Base-by-base conservation (phyloP, 106 monocot genomes). In the Apostasia ramifera region DNA sequence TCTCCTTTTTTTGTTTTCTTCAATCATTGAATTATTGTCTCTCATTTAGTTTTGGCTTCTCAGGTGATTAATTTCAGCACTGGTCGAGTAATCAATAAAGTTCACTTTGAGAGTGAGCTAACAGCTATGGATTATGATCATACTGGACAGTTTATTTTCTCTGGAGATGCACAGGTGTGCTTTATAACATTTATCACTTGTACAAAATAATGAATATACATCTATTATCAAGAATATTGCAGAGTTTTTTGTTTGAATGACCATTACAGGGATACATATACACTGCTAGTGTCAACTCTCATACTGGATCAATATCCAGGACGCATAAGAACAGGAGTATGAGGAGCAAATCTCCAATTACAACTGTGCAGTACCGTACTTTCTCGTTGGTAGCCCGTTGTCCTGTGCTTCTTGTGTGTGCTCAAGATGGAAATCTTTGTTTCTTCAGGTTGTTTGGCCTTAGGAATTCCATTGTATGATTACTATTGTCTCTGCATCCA, bases 61-160 rank as follows among this genome's bases (percentile, higher is more conserved):
- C 83, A 95, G 91, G 85, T 80, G 5, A 84, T 95, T 37, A 95
- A 95, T 76, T 95, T 89, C 63, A 95, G 95, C 76, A 95, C 92
- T 41, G 95, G 95, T 9, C 72, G 95, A 59, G 71, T 86, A 57
- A 70, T 87, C 63, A 82, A 79, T 66, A 95, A 95, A 73, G 73
- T 80, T 70, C 48, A 53, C 12, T 86, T 95, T 65, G 89, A 87
- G 53, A 89, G 79, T 80, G 86, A 79, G 67, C 74, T 95, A 53
- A 92, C 89, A 63, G 95, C 95, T 47, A 79, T 95, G 79, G 95
- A 95, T 49, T 84, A 84, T 89, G 95, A 88, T 81, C 95, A 95
- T 66, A 92, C 91, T 57, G 95, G 95, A 12, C 88, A 92, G 76
- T 76, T 89, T 71, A 78, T 89, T 66, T 95, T 95, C 75, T 81